Percentiles rank a stretch among this genome's conserved stretches.
These are phyloP conservation scores for Purshia tridentata DNA, from an alignment of 306 rosid species.

Conservation along the genomic window DNA sequence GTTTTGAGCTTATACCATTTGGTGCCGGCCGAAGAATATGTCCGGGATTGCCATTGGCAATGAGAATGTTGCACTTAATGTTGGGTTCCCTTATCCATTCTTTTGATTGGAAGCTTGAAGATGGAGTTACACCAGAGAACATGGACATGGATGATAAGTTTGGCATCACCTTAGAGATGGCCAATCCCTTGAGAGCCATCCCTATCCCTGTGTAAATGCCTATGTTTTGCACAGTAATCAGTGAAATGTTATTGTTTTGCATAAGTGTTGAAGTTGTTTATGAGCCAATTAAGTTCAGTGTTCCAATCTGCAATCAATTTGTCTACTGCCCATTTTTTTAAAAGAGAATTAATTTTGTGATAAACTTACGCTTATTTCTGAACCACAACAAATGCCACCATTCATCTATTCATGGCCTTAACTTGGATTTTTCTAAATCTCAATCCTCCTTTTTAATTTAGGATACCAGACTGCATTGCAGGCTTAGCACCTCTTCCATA, in stretches of 20 bases:
- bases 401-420: no score
- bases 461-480: no score
- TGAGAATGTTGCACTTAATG: slow-evolving; percentile 48
- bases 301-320: no score
- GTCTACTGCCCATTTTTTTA: no score
- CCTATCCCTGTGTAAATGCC: slow-evolving; percentile 20
- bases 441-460: no score
- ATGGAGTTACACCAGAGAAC: slow-evolving; percentile 26
- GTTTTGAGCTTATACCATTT: slow-evolving; percentile 53
- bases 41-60: slow-evolving; percentile 47
- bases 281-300: no score
- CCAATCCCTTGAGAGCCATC: slow-evolving; percentile 37
- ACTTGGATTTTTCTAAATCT: no score
- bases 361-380: no score
- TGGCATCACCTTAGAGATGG: slow-evolving; percentile 43
- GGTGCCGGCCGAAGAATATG: slow-evolving; percentile 47
- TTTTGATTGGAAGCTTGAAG: slow-evolving; percentile 64
- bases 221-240: neutral
- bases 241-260: neutral
- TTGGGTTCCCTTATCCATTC: slow-evolving; percentile 48
- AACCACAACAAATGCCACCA: no score
- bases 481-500: no score
- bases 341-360: no score
- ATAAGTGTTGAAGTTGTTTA: no score
- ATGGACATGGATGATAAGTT: slow-evolving; percentile 52